Evolutionary conservation across 306 rosid genomes (phyloP).

Genomic region (Abrus pulchellus): DNA sequence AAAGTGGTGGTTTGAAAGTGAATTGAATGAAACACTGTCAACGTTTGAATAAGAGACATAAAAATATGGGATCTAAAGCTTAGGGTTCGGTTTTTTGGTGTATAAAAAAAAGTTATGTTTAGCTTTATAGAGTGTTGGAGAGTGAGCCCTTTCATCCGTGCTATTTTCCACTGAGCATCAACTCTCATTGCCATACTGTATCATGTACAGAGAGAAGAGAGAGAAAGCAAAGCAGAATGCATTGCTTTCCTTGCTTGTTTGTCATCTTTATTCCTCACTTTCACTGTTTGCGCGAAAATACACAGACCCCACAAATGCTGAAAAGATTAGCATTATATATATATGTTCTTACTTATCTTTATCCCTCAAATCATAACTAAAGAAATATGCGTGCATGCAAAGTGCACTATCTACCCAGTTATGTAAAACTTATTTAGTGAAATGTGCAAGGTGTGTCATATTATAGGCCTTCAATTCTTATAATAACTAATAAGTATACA

Average conservation of each 20-base stretch:
- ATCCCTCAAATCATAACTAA: conserved; percentile 31
- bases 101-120: conserved; percentile 30
- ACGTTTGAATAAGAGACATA: conserved; percentile 53
- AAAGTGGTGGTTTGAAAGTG: conserved; percentile 79
- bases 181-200: conserved; percentile 52
- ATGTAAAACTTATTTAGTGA: background rate
- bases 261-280: conserved; percentile 59
- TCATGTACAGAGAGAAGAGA: conserved; percentile 16
- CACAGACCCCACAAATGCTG: conserved; percentile 53
- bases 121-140: conserved; percentile 59
- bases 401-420: conserved; percentile 6
- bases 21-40: conserved; percentile 75
- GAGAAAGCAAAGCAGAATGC: conserved; percentile 35
- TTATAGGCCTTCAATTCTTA: conserved; percentile 3
- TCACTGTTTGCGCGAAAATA: conserved; percentile 52
- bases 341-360: conserved; percentile 31
- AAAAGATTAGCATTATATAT: conserved; percentile 50
- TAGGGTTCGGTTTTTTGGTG: conserved; percentile 48
- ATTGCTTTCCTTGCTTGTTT: conserved; percentile 51
- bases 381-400: conserved; percentile 33
- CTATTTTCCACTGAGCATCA: conserved; percentile 55
- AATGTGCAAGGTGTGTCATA: conserved; percentile 11
- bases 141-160: conserved; percentile 62
- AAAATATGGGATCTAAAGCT: conserved; percentile 52
- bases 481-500: conserved; percentile 4